Evolutionary conservation across 176 grass and related monocot species (phyloP), one percentile per base, ranked within the genome.

Genomic region (Stipa capillata): DNA sequence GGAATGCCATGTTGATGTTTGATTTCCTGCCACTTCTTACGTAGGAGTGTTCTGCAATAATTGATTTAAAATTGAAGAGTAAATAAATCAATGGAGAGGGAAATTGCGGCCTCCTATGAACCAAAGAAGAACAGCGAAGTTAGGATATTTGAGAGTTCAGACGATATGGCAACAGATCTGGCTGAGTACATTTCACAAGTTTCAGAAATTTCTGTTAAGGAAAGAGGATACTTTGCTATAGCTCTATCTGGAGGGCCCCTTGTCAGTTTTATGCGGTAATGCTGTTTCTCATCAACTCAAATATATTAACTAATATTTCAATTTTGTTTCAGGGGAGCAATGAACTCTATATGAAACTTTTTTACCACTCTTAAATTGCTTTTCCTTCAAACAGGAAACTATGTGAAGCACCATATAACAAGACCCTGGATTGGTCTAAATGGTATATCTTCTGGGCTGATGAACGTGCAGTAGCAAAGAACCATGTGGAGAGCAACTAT

Each of bases 361-460:
- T 67, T 14, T 7, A 12, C 35, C 4, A 4, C 39, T 39, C 16
- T 17, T 79, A 32, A 74, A 48, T 11, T 51, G 57, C 25, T 9
- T 76, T 76, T 76, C 31, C 53, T 59, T 59, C 6, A 50, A 34
- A 39, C 17, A 97, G 94, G 76, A 97, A 94, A 91, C 90, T 97
- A 20, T 97, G 89, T 63, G 85, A 94, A 80, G 79, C 89, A 45
- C 94, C 91, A 37, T 94, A 97, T 41, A 93, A 72, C 78, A 97
- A 94, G 82, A 94, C 92, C 27, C 83, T 97, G 73, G 94, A 97
- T 83, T 97, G 94, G 94, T 89, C 91, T 36, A 97, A 92, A 76
- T 97, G 94, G 94, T 97, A 92, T 17, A 69, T 97, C 62, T 89
- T 97, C 74, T 94, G 91, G 91, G 85, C 87, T 76, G 94, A 97